These are phyloP conservation scores for Castanospermum australe DNA, from an alignment of 306 rosid species.

Conservation along the genomic window DNA sequence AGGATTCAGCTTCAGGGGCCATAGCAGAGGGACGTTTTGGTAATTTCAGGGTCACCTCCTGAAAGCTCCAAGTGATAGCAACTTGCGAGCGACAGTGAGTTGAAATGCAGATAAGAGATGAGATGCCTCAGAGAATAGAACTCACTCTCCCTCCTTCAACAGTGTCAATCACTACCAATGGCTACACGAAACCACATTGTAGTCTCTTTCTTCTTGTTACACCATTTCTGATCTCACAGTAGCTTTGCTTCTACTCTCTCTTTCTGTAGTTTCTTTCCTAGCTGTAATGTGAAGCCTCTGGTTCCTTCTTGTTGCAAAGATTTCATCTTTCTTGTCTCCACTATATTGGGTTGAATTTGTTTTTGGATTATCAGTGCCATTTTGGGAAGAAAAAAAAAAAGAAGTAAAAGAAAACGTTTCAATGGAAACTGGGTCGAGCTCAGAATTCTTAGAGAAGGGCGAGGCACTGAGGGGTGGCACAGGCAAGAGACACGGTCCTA, in stretches of 20 bases:
- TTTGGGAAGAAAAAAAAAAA: background rate
- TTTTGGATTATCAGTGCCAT: constrained; percentile 4
- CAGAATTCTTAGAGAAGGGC: constrained; percentile 24
- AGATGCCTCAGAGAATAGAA: constrained; percentile 20
- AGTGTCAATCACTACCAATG: background rate
- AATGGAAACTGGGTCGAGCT: constrained; percentile 63
- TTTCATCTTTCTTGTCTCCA: constrained; percentile 18
- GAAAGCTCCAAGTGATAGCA: constrained; percentile 26
- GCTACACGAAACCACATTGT: constrained; percentile 6
- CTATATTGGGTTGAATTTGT: constrained; percentile 11
- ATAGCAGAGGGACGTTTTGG: constrained; percentile 22
- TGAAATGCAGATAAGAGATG: background rate
- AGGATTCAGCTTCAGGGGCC: constrained; percentile 27
- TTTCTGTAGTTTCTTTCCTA: background rate
- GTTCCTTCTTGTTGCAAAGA: constrained; percentile 25
- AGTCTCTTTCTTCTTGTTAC: constrained; percentile 19
- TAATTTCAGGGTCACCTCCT: constrained; percentile 19
- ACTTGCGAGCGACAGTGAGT: constrained; percentile 40
- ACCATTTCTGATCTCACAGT: constrained; percentile 24
- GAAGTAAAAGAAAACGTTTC: background rate
- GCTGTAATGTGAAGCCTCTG: constrained; percentile 24
- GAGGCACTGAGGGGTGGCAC: constrained; percentile 33
- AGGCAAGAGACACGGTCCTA: constrained; percentile 34
- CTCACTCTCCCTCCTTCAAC: constrained; percentile 4
- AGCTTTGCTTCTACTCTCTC: constrained; percentile 53